phyloP scores from a whole-genome alignment of 2,329 filamentous ascomycete species.

The Ceratocystis harringtonii region DNA sequence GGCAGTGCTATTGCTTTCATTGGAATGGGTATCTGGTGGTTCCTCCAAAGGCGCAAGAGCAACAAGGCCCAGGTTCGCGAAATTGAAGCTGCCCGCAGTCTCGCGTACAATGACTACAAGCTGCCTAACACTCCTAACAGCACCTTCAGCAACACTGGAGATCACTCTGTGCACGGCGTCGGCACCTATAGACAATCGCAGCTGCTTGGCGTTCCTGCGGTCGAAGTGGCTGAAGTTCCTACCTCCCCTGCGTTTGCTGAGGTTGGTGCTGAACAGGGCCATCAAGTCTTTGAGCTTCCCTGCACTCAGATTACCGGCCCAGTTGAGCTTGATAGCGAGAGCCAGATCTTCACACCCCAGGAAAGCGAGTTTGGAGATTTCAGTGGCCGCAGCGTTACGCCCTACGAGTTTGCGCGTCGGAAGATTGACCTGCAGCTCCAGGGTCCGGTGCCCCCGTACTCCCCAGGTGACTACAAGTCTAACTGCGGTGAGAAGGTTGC shows the following conservation, averaged over 20 bases:
- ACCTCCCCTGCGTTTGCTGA: constrained; percentile 21
- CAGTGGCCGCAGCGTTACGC: constrained; percentile 28
- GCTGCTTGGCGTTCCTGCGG: constrained; percentile 15
- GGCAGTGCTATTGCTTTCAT: constrained; percentile 25
- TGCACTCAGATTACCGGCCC: constrained; percentile 29
- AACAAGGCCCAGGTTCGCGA: constrained; percentile 18
- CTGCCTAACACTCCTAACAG: constrained; percentile 17
- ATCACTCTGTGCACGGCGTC: constrained; percentile 22
- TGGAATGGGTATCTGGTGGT: constrained; percentile 24
- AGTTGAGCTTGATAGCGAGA: constrained; percentile 27
- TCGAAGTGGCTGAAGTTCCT: constrained; percentile 12
- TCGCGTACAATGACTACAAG: constrained; percentile 19
- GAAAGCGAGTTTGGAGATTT: constrained; percentile 23
- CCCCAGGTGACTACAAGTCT: constrained; percentile 24
- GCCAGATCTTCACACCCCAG: constrained; percentile 20
- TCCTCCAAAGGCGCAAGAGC: constrained; percentile 25
- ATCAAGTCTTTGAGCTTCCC: constrained; percentile 39
- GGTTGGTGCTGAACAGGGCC: constrained; percentile 30
- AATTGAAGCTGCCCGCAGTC: background rate
- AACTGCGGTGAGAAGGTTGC: constrained; percentile 9
- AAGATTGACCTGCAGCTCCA: constrained; percentile 38
- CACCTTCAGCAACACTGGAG: constrained; percentile 27
- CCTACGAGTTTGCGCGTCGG: constrained; percentile 36
- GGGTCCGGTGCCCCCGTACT: constrained; percentile 35
- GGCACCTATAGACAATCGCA: background rate